Evolutionary conservation across 2,329 filamentous ascomycete species (phyloP).

Genomic region (Aspergillus hiratsukae): DNA sequence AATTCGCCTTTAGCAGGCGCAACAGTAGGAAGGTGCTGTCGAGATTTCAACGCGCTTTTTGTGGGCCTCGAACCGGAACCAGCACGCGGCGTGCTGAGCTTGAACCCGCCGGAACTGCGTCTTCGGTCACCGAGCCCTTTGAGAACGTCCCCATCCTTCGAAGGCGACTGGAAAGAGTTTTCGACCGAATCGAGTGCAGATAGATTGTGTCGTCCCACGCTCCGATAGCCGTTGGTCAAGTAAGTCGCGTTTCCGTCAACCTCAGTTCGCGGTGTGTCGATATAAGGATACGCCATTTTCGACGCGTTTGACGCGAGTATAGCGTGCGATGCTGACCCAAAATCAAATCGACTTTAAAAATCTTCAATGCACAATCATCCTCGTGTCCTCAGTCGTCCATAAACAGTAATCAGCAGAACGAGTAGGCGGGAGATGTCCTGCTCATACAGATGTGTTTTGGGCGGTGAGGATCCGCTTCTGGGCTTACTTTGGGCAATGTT

Average conservation of each 20-base stretch:
- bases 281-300: conserved; percentile 62
- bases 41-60: conserved; percentile 58
- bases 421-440: conserved; percentile 7
- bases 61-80: conserved; percentile 50
- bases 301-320: conserved; percentile 15
- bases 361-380: conserved; percentile 27
- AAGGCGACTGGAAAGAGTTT: conserved; percentile 77
- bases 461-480: conserved; percentile 20
- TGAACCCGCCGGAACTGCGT: conserved; percentile 51
- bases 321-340: conserved; percentile 2
- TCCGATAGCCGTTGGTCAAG: conserved; percentile 62
- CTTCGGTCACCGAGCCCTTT: conserved; percentile 64
- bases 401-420: conserved; percentile 1
- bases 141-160: conserved; percentile 71
- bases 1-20: conserved; percentile 66
- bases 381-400: conserved; percentile 7
- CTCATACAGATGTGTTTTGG: conserved; percentile 30
- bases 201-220: conserved; percentile 37
- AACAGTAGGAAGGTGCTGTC: conserved; percentile 64
- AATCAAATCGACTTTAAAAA: conserved; percentile 1
- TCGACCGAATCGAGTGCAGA: conserved; percentile 73
- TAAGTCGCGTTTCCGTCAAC: conserved; percentile 80
- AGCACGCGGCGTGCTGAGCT: conserved; percentile 68
- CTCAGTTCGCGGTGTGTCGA: conserved; percentile 79
- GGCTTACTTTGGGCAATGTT: conserved; percentile 27